Evolutionary conservation across 2,329 filamentous ascomycete species (phyloP).

Genomic region (Trichoderma aggressivum): DNA sequence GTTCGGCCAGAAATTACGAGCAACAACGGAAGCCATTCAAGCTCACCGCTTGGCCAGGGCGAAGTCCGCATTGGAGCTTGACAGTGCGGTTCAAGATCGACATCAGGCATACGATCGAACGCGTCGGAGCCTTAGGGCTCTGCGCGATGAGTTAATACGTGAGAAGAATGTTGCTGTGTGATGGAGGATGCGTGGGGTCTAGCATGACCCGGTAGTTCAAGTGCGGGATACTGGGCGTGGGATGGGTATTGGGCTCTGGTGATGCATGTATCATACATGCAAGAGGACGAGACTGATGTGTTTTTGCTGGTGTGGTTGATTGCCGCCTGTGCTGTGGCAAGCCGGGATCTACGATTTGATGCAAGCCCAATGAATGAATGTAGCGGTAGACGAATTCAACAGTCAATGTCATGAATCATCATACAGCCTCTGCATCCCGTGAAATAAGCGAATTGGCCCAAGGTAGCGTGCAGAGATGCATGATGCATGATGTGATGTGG

Average conservation of each 20-base stretch:
- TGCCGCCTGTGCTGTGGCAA: neutral
- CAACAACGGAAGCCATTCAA: conserved; percentile 19
- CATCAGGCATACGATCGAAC: conserved; percentile 22
- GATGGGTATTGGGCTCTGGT: neutral
- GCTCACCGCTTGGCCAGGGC: conserved; percentile 6
- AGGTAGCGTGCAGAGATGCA: neutral
- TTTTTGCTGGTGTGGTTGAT: neutral
- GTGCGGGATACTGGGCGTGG: neutral
- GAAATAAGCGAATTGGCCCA: neutral
- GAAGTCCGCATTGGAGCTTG: conserved; percentile 13
- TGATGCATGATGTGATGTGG: conserved; percentile 9
- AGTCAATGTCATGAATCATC: neutral
- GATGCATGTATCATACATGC: neutral
- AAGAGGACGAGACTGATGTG: neutral
- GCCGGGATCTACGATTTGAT: neutral
- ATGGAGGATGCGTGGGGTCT: neutral
- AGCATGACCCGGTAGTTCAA: neutral
- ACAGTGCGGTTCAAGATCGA: conserved; percentile 20
- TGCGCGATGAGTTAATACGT: conserved; percentile 18
- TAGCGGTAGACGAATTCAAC: neutral
- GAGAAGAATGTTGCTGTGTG: neutral
- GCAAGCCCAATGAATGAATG: neutral
- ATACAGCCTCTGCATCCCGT: neutral
- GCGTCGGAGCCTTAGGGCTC: conserved; percentile 23
- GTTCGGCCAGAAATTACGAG: conserved; percentile 21